Percentiles rank a stretch among this genome's conserved stretches.
Evolutionary conservation across 495 filamentous ascomycete genomes (phyloP).

Genomic region (Pyrenopolyporus hunteri): DNA sequence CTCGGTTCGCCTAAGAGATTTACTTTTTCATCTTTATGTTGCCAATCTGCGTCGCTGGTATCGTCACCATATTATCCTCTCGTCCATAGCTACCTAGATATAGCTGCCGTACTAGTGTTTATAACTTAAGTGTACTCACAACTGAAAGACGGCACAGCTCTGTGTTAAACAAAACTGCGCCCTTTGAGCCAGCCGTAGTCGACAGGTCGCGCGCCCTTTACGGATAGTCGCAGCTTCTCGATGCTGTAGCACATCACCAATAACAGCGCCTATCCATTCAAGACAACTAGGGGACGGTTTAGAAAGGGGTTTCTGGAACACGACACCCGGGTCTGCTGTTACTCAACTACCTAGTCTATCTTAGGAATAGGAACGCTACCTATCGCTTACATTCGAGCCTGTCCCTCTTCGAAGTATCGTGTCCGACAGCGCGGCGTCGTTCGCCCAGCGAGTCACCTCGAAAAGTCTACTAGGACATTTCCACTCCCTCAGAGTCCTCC

Average conservation of each 20-base stretch:
- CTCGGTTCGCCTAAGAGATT: constrained; percentile 9
- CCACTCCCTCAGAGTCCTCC: constrained; percentile 3
- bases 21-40: constrained; percentile 31
- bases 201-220: constrained; percentile 25
- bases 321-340: constrained; percentile 14
- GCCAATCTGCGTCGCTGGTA: constrained; percentile 17
- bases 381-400: not conserved
- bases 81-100: constrained; percentile 15
- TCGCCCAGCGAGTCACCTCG: constrained; percentile 20
- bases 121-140: not conserved
- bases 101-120: not conserved
- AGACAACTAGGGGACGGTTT: constrained; percentile 5
- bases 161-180: constrained; percentile 7
- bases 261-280: constrained; percentile 23
- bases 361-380: constrained; percentile 21
- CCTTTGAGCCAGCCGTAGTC: constrained; percentile 7
- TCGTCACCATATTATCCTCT: constrained; percentile 11
- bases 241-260: constrained; percentile 36
- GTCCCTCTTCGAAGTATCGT: constrained; percentile 12
- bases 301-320: constrained; percentile 21
- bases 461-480: constrained; percentile 25
- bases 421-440: constrained; percentile 26
- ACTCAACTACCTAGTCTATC: constrained; percentile 20
- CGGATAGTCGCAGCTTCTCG: constrained; percentile 36
- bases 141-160: constrained; percentile 8